Conservation (phyloP, 163 green algal genomes). For the Prototheca cutis region DNA sequence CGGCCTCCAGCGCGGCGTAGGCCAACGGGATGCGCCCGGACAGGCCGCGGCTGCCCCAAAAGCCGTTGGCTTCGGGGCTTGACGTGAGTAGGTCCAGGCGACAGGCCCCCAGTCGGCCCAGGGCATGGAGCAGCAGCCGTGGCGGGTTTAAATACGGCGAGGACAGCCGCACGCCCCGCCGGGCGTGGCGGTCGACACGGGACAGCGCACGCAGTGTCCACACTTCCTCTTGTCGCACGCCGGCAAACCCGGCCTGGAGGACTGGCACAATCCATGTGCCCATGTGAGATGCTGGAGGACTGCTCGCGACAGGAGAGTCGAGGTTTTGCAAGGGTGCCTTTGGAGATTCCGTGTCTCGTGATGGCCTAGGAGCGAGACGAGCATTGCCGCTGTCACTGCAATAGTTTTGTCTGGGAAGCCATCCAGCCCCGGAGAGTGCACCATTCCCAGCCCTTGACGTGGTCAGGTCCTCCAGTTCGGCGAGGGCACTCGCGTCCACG, state of each 20-base stretch:
- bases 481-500: background rate
- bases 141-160: constrained; percentile 33
- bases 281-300: no score
- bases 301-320: no score
- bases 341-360: no score
- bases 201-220: constrained; percentile 11
- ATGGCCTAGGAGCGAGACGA: no score
- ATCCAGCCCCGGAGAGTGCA: no score
- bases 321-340: no score
- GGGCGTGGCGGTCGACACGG: background rate
- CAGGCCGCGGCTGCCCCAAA: constrained; percentile 20
- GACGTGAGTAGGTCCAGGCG: constrained; percentile 19
- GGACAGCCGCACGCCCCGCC: constrained; percentile 8
- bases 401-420: no score
- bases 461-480: background rate
- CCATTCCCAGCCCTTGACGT: no score
- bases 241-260: constrained; percentile 24
- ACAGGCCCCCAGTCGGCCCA: background rate
- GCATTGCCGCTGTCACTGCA: no score
- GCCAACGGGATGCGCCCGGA: constrained; percentile 26
- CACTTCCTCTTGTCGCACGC: constrained; percentile 28
- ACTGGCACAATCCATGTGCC: constrained; percentile 28
- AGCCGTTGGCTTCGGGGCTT: constrained; percentile 24
- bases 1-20: constrained; percentile 25
- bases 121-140: constrained; percentile 4